phyloP scores from a whole-genome alignment of 768 basidiomycete species.

The Erythrobasidium yunnanense region DNA sequence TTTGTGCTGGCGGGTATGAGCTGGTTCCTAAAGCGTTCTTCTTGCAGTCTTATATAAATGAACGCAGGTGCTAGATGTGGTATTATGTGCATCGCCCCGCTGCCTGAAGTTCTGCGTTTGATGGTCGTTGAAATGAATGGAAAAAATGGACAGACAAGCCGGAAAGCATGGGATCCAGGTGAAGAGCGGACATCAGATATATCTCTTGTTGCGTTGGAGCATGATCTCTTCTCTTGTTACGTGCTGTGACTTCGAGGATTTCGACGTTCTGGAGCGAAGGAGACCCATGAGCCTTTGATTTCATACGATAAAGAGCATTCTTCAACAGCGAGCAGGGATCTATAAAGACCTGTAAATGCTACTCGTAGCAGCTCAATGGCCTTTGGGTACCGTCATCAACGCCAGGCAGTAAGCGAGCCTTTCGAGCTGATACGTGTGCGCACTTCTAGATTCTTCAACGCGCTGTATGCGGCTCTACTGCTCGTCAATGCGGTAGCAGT shows the following conservation, averaged over 20 bases:
- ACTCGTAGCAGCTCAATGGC: background rate
- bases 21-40: background rate
- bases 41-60: background rate
- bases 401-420: background rate
- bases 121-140: background rate
- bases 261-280: background rate
- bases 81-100: background rate
- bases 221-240: background rate
- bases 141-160: background rate
- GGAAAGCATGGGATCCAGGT: background rate
- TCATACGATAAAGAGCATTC: too few species aligned
- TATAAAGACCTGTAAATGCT: too few species aligned
- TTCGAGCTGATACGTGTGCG: too few species aligned
- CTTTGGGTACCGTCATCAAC: background rate
- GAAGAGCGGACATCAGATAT: background rate
- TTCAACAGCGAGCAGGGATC: too few species aligned
- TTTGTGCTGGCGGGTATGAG: background rate
- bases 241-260: background rate
- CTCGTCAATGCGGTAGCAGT: conserved; percentile 91
- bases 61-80: background rate
- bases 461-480: conserved; percentile 75
- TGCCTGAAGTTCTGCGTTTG: background rate
- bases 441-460: conserved; percentile 39
- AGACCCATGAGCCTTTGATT: background rate
- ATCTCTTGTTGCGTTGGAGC: background rate